These are phyloP conservation scores for Cyberlindnera samutprakarnensis DNA, from an alignment of 805 yeast genomes.

Conservation along the genomic window DNA sequence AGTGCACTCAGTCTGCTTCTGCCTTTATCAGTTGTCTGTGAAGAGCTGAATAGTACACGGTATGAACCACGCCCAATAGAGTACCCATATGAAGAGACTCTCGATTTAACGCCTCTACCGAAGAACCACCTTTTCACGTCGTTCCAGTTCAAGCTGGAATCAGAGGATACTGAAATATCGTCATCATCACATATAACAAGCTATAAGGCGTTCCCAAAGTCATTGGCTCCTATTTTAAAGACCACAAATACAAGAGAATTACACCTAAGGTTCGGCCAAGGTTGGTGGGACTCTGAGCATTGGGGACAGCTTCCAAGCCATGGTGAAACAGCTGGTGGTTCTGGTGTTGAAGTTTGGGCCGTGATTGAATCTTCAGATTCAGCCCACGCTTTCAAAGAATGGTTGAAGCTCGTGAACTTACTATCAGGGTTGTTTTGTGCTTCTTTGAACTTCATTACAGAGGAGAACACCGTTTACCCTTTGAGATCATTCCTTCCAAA, in stretches of 20 bases:
- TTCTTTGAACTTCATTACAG: conserved; percentile 81
- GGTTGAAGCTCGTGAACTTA: conserved; percentile 68
- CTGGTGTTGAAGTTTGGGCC: conserved; percentile 94
- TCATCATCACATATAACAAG: conserved; percentile 28
- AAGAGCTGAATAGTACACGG: background rate
- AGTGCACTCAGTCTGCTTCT: too few relatives aligned
- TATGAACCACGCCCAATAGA: conserved; percentile 2
- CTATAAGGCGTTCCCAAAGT: conserved; percentile 69
- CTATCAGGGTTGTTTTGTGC: conserved; percentile 94
- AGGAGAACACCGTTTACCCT: conserved; percentile 68
- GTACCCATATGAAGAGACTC: conserved; percentile 49
- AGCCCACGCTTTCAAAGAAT: conserved; percentile 48
- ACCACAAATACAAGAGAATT: conserved; percentile 63
- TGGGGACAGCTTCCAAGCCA: conserved; percentile 79
- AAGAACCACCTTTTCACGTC: conserved; percentile 61
- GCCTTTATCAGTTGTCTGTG: too few relatives aligned
- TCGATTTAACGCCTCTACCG: conserved; percentile 65
- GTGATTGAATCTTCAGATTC: conserved; percentile 56
- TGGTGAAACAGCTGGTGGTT: conserved; percentile 79
- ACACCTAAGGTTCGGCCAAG: conserved; percentile 84
- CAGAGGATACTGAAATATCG: conserved; percentile 33
- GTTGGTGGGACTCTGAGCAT: conserved; percentile 85
- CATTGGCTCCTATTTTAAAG: conserved; percentile 70
- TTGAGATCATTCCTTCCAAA: conserved; percentile 28
- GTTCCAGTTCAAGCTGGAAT: conserved; percentile 59